Percentiles rank a stretch among this genome's conserved stretches.
phyloP scores from a whole-genome alignment of 805 yeast species.

The Ogataea henricii region DNA sequence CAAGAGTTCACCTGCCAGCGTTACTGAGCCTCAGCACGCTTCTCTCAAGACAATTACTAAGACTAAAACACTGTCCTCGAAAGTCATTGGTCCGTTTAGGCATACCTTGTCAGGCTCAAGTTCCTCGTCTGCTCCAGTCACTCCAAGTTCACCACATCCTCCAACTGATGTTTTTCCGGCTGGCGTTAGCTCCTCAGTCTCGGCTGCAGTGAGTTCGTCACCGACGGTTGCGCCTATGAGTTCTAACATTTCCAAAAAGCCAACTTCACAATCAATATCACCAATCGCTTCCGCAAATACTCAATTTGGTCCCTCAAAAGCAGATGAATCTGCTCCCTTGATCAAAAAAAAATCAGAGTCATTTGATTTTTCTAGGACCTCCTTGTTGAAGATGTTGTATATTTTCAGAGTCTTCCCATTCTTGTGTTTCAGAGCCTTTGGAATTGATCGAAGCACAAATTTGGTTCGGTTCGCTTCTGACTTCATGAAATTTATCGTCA shows the following conservation, averaged over 20 bases:
- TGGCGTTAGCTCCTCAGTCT: not conserved
- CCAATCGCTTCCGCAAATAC: not conserved
- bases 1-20: not conserved
- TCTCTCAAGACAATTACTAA: constrained; percentile 10
- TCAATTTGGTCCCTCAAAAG: not conserved
- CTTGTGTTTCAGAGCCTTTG: constrained; percentile 28
- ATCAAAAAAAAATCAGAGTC: constrained; percentile 17
- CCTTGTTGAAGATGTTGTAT: constrained; percentile 33
- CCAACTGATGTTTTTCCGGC: not conserved
- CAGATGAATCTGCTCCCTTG: constrained; percentile 6
- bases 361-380: constrained; percentile 13
- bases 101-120: constrained; percentile 19
- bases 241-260: not conserved
- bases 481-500: constrained; percentile 25
- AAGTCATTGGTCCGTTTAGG: constrained; percentile 23
- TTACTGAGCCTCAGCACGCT: constrained; percentile 9
- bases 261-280: not conserved
- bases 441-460: constrained; percentile 7
- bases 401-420: constrained; percentile 38
- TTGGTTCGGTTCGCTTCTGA: constrained; percentile 22
- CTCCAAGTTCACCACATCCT: constrained; percentile 6
- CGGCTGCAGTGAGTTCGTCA: constrained; percentile 1
- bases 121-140: constrained; percentile 11
- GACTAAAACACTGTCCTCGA: constrained; percentile 20
- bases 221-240: not conserved